Base-by-base conservation (phyloP, 2,329 filamentous ascomycete species). In the Phoma sp. region DNA sequence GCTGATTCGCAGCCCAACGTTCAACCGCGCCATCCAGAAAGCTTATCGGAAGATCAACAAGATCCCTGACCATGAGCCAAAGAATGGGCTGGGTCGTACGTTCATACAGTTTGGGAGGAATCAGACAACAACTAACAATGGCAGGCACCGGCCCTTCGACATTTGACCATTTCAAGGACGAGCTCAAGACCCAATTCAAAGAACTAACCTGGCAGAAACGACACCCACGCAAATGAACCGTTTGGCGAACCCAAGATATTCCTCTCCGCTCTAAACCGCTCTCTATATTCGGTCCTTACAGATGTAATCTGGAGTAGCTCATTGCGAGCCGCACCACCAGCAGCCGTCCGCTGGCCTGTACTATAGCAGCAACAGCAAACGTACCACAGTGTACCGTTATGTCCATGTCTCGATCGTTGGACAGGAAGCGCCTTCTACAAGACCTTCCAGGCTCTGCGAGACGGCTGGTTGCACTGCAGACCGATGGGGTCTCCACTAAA, bases 1-100 rank as follows among this genome's bases (percentile, higher is more conserved):
- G 76, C 79, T 86, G 49, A 77, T 86, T 37, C 72, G 74, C 47
- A 84, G 80, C 48, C 81, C 81, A 2, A 68, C 76, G 32, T 86
- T 86, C 74, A 83, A 86, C 62, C 77, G 79, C 48, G 75, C 65
- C 24, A 80, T 86, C 14, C 77, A 80, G 23, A 77, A 77, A 51
- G 75, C 82, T 10, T 82, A 84, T 43, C 75, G 74, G 55, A 71
- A 70, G 52, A 75, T 82, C 52, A 75, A 79, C 57, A 68, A 74
- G 29, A 61, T 81, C 42, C 78, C 79, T 39, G 79, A 83, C 11
- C 59, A 66, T 35, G 70, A 72, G 32, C 60, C 61, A 6, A 62
- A 68, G 53, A 74, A 72, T 45, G 52, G 77, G 71, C 9, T 76
- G 75, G 61, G 80, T 79, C 63, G 76, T 81, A 71, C 76, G 82